These are phyloP conservation scores for Lanmaoa rubissima DNA, from an alignment of 768 basidiomycete genomes.

Conservation along the genomic window DNA sequence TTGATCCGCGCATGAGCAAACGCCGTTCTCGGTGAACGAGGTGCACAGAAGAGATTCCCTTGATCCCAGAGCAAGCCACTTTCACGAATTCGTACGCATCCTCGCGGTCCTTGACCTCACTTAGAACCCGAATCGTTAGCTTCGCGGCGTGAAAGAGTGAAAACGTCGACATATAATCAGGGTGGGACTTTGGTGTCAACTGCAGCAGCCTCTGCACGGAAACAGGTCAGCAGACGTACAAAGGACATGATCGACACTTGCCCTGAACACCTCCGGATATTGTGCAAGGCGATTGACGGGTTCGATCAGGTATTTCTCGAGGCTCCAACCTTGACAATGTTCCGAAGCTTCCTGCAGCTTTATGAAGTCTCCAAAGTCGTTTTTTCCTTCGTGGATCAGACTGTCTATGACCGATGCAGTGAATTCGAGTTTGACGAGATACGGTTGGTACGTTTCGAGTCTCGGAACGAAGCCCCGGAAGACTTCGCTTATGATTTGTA, in stretches of 20 bases:
- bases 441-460: conserved; percentile 85
- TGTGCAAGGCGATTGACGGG: conserved; percentile 70
- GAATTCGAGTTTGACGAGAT: conserved; percentile 69
- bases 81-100: conserved; percentile 82
- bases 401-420: conserved; percentile 52
- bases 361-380: conserved; percentile 86
- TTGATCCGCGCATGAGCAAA: conserved; percentile 64
- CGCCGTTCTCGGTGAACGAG: conserved; percentile 74
- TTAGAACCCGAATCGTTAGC: conserved; percentile 70
- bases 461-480: conserved; percentile 60
- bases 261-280: conserved; percentile 74
- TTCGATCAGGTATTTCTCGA: conserved; percentile 69
- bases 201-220: conserved; percentile 60
- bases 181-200: conserved; percentile 65
- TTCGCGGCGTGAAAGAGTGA: conserved; percentile 66
- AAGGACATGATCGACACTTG: conserved; percentile 36
- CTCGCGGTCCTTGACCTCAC: conserved; percentile 82
- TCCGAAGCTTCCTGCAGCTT: conserved; percentile 56
- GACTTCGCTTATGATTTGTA: conserved; percentile 55
- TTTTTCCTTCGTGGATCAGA: conserved; percentile 46
- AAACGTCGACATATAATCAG: conserved; percentile 67
- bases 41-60: conserved; percentile 50
- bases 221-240: conserved; percentile 2
- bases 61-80: conserved; percentile 53
- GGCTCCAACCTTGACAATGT: conserved; percentile 58